phyloP scores from a whole-genome alignment of 495 filamentous ascomycete genomes.

The Neurospora sp. region DNA sequence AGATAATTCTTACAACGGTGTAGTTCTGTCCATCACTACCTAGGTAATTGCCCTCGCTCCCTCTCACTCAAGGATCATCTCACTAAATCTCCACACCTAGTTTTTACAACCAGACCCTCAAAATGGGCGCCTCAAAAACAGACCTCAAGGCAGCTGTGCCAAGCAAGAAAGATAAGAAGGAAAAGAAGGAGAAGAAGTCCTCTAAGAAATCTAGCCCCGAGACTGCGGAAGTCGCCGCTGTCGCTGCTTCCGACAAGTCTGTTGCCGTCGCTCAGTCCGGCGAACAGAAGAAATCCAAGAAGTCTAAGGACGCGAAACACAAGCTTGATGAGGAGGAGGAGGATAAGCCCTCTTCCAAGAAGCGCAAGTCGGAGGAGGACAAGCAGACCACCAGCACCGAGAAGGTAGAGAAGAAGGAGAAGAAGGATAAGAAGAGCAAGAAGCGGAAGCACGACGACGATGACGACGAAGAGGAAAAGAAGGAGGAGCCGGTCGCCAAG shows the following conservation, averaged over 20 bases:
- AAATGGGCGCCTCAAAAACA: not conserved
- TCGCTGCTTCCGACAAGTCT: too few relatives aligned
- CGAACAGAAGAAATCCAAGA: slow-evolving; percentile 8
- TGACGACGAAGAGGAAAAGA: not conserved
- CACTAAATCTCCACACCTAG: not conserved
- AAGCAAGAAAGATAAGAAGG: not conserved
- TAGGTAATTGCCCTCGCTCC: not conserved
- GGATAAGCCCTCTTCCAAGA: not conserved
- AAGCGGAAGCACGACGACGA: slow-evolving; percentile 2
- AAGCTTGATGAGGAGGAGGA: not conserved
- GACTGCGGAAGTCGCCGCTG: not conserved
- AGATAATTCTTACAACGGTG: not conserved
- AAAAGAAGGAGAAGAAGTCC: not conserved
- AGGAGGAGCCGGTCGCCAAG: not conserved
- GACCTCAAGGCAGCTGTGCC: not conserved
- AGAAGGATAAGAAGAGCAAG: slow-evolving; percentile 1
- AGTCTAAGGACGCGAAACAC: slow-evolving; percentile 10
- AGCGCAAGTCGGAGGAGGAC: slow-evolving; percentile 7
- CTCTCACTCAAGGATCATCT: not conserved
- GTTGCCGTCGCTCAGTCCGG: too few relatives aligned
- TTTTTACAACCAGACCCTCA: not conserved
- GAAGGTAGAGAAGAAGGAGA: not conserved
- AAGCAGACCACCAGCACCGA: not conserved
- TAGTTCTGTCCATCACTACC: not conserved
- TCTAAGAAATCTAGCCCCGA: slow-evolving; percentile 7